These are phyloP conservation scores for Suhomyces bokatorum DNA, from an alignment of 1,139 yeast genomes.

Conservation along the genomic window DNA sequence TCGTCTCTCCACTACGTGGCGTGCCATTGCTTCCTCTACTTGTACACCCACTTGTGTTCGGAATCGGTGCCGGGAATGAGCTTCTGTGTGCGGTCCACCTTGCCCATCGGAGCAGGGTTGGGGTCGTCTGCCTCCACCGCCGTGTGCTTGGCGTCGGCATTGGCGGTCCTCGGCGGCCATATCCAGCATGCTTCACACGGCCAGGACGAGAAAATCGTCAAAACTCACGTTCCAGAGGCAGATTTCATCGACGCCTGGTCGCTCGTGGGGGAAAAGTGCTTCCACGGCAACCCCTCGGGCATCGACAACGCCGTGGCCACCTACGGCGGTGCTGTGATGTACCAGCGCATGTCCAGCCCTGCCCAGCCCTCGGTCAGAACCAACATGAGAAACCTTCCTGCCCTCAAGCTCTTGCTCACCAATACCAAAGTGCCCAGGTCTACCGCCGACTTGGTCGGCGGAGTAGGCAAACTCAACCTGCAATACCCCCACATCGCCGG, in stretches of 20 bases:
- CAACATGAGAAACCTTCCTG: slow-evolving; percentile 72
- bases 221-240: slow-evolving; percentile 46
- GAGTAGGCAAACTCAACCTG: slow-evolving; percentile 60
- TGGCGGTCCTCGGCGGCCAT: slow-evolving; percentile 63
- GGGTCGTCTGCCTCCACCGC: slow-evolving; percentile 94
- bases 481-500: slow-evolving; percentile 56
- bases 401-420: slow-evolving; percentile 70
- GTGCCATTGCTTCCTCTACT: slow-evolving; percentile 79
- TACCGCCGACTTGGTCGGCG: slow-evolving; percentile 79
- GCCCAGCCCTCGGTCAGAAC: slow-evolving; percentile 59
- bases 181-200: slow-evolving; percentile 35
- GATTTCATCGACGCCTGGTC: slow-evolving; percentile 82
- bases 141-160: slow-evolving; percentile 79
- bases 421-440: slow-evolving; percentile 86
- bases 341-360: slow-evolving; percentile 61
- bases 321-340: slow-evolving; percentile 93
- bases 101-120: slow-evolving; percentile 96
- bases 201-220: slow-evolving; percentile 29
- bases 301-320: slow-evolving; percentile 97
- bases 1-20: slow-evolving; percentile 74
- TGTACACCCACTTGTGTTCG: slow-evolving; percentile 61
- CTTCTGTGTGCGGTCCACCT: slow-evolving; percentile 73
- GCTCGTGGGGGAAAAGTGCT: slow-evolving; percentile 89
- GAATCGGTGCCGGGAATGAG: slow-evolving; percentile 49
- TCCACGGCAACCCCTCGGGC: slow-evolving; percentile 97